Evolutionary conservation across 2,329 filamentous ascomycete genomes (phyloP).

Genomic region (Pseudopyricularia cyperi): DNA sequence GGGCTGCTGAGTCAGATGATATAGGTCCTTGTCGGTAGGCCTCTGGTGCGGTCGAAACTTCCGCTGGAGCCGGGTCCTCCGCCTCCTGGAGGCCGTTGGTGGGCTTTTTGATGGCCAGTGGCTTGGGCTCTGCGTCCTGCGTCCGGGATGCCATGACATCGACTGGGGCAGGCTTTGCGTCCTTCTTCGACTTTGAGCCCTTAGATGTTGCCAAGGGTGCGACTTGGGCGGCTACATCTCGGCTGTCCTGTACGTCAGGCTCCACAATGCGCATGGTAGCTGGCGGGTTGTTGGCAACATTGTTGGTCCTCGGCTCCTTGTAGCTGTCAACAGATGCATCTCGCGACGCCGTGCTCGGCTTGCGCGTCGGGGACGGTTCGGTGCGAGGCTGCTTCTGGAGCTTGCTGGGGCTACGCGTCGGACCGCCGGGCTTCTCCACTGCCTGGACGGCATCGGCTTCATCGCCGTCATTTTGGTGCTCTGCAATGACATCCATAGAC

Average conservation of each 20-base stretch:
- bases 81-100: conserved; percentile 35
- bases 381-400: conserved; percentile 52
- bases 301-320: conserved; percentile 31
- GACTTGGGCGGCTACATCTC: conserved; percentile 13
- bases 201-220: not conserved
- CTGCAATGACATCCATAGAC: conserved; percentile 39
- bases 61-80: conserved; percentile 10
- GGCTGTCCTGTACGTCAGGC: conserved; percentile 28
- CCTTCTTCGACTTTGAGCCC: conserved; percentile 23
- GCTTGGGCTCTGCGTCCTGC: conserved; percentile 32
- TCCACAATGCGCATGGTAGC: conserved; percentile 48
- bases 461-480: conserved; percentile 25
- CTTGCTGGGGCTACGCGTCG: conserved; percentile 51
- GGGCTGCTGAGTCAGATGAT: not conserved
- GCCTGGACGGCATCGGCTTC: conserved; percentile 30
- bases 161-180: conserved; percentile 26
- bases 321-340: conserved; percentile 24
- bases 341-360: conserved; percentile 17
- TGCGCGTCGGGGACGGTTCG: conserved; percentile 33
- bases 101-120: conserved; percentile 27
- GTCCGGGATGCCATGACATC: conserved; percentile 27
- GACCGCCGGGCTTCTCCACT: conserved; percentile 25
- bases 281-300: conserved; percentile 41
- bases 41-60: not conserved
- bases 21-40: not conserved